Conservation (phyloP, 345 rosid genomes). For the Hypericum perforatum region DNA sequence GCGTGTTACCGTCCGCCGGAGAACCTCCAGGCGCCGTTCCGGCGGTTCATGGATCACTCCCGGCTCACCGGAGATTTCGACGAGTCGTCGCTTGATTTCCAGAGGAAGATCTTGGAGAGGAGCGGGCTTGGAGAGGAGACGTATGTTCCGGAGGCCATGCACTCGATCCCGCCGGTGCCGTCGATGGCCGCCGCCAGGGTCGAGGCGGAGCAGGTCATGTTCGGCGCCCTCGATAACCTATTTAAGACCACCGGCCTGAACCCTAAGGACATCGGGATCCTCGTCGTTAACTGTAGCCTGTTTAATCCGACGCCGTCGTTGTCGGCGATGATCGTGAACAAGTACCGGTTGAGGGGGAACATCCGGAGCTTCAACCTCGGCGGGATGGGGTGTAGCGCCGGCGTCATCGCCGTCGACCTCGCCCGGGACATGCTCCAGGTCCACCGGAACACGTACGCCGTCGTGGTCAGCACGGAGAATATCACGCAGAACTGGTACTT, state of each 20-base stretch:
- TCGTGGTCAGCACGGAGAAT: constrained; percentile 21
- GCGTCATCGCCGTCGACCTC: constrained; percentile 19
- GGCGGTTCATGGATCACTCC: constrained; percentile 16
- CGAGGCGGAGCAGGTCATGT: constrained; percentile 21
- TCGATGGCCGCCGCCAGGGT: constrained; percentile 15
- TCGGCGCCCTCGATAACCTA: constrained; percentile 15
- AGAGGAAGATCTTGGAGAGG: constrained; percentile 16
- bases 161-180: constrained; percentile 13
- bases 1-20: constrained; percentile 12
- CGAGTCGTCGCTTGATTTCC: constrained; percentile 17
- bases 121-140: constrained; percentile 17
- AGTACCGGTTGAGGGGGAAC: constrained; percentile 17
- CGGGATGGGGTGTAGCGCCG: constrained; percentile 24
- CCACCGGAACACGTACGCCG: constrained; percentile 16
- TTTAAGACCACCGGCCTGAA: constrained; percentile 11
- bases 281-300: constrained; percentile 21
- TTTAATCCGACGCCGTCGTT: constrained; percentile 18
- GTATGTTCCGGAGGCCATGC: constrained; percentile 20
- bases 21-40: constrained; percentile 10
- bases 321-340: constrained; percentile 17
- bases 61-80: constrained; percentile 16
- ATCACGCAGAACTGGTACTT: constrained; percentile 23
- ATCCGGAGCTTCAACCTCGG: constrained; percentile 16
- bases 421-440: constrained; percentile 15
- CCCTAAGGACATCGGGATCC: constrained; percentile 16